Base-by-base conservation (phyloP, 331 rosid species). In the Quercus tomentella region DNA sequence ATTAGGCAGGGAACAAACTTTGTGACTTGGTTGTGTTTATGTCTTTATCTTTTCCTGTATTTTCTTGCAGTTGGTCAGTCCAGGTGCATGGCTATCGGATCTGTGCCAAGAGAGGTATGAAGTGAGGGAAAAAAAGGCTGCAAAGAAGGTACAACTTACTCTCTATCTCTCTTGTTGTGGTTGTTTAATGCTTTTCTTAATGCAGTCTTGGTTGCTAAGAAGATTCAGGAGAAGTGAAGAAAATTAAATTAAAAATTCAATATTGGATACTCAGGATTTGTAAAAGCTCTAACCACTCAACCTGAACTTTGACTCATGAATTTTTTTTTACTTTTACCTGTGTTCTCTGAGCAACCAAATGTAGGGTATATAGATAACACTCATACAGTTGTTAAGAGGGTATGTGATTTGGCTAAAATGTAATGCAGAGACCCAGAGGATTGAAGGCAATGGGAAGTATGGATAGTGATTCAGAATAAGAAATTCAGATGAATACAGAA, bases 71-170 rank as follows among this genome's bases (percentile, higher is more conserved):
- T 71, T 88, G 82, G 84, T 88, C 56, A 86, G 88, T 78, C 92
- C 92, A 4, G 92, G 92, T 52, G 82, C 86, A 65, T 88, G 92
- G 92, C 73, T 88, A 58, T 81, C 83, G n/a, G 92, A 88, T 62
- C 79, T 88, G 83, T 85, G 88, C 82, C 89, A 84, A 78, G 92
- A 86, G 74, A 86, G 92, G 82, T 88, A 88, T 55, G 92, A 88
- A 79, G 92, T 88, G 58, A 86, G 88, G 79, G 92, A 88, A 82
- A 88, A 88, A 85, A 88, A 86, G 84, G 75, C 83, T 75, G 76
- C 85, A 43, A 88, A 88, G 78, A 88, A 88, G 88, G 89, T 86
- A 83, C 28, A 6, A 17, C 33, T 22, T 4, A 22, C 2, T 30
- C 51, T 28, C 12, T 18, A 7, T 18, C 20, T 15, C 33, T 23